These are phyloP conservation scores for Suillus placidus DNA, from an alignment of 768 basidiomycete species.

Conservation along the genomic window DNA sequence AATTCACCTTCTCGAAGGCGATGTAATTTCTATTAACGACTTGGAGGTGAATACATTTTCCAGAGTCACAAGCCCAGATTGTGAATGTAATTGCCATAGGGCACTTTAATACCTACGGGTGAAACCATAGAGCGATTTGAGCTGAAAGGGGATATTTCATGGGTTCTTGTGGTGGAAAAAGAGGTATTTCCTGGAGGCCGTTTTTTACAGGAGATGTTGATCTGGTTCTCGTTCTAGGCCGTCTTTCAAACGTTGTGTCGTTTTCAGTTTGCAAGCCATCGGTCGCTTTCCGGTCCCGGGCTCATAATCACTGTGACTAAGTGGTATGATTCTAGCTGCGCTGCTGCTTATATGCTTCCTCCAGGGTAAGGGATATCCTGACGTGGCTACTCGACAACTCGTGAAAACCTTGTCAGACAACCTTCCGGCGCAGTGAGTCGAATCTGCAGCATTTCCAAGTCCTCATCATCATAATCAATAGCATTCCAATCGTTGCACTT, in stretches of 20 bases:
- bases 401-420: constrained; percentile 71
- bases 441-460: not conserved
- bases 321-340: not conserved
- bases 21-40: constrained; percentile 51
- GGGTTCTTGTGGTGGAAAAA: constrained; percentile 93
- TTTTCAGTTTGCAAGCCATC: constrained; percentile 51
- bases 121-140: constrained; percentile 70
- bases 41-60: constrained; percentile 50
- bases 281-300: constrained; percentile 60
- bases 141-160: constrained; percentile 56
- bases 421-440: constrained; percentile 58
- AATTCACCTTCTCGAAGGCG: constrained; percentile 61
- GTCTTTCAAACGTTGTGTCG: constrained; percentile 88
- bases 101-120: constrained; percentile 72
- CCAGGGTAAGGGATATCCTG: constrained; percentile 97
- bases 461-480: constrained; percentile 32
- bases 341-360: constrained; percentile 11
- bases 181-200: constrained; percentile 54
- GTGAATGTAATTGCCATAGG: constrained; percentile 42
- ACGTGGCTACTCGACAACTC: constrained; percentile 86
- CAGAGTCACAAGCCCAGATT: not conserved
- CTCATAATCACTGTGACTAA: constrained; percentile 72
- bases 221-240: constrained; percentile 57
- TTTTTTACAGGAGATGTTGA: not conserved
- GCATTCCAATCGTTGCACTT: constrained; percentile 75